Base-by-base conservation (phyloP, 2,329 filamentous ascomycete species). In the Fusarium sp. region DNA sequence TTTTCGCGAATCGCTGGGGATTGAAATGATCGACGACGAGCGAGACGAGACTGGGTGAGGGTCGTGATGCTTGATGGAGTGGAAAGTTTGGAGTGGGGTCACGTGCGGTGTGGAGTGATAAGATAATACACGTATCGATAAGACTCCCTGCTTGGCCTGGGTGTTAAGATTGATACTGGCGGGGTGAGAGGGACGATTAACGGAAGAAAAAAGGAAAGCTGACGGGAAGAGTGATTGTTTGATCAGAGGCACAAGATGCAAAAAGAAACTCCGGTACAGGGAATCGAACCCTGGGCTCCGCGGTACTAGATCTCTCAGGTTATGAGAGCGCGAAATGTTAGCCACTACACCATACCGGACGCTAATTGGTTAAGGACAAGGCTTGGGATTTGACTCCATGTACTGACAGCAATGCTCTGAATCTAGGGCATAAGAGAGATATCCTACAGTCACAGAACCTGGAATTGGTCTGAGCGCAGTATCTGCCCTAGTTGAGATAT, bases 301-400 rank as follows among this genome's bases (percentile, higher is more conserved):
- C 69, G 72, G 69, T 53, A 41, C 48, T 63, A 63, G 10, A 57
- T 63, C 60, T 54, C 60, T 63, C 59, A 63, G 9, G 30, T 63
- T 63, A 58, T 76, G 75, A 77, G 75, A 77, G 75, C 75, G 75
- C 72, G 74, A 77, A 77, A 77, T 77, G 75, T 77, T 77, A 74
- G 74, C 75, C 75, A 77, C 74, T 77, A 77, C 75, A 77, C 75
- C 75, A 77, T 76, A 76, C 75, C 75, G 75, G 75, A 77, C 47
- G 34, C 2, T 18, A 14, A 49, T 56, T 56, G n/a, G 49, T 37
- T 56, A 14, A 28, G 20, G 18, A 4, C 5, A 4, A 4, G 3
- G 1, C 2, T 5, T 20, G 13, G 3, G 5, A 1, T 28, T 21
- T 3, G 4, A 0, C 0, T 0, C 0, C 4, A 41, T 41, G 32